Conservation (phyloP, 352 stramenopile species). For the Globisporangium yorkense region DNA sequence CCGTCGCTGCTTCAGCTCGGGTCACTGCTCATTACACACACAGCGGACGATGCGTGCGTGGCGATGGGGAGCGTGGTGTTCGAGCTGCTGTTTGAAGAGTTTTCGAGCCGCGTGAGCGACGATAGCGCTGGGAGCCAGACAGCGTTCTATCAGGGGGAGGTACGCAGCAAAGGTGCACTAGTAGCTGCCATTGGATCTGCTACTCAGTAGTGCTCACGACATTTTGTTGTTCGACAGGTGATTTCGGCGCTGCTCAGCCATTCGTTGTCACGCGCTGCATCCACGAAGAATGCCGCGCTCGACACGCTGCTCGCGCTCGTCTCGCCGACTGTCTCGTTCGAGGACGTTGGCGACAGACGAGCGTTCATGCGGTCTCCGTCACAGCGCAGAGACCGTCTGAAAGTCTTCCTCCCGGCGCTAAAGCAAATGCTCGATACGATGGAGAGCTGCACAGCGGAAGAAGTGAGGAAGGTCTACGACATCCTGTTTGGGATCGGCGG, state of each 20-base stretch:
- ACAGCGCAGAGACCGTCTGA: constrained; percentile 20
- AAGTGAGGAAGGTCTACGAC: constrained; percentile 49
- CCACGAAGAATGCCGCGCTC: constrained; percentile 28
- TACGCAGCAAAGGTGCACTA: constrained; percentile 7
- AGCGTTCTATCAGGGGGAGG: constrained; percentile 47
- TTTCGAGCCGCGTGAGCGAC: constrained; percentile 14
- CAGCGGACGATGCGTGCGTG: constrained; percentile 11
- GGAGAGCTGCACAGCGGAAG: constrained; percentile 26
- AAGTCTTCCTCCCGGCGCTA: constrained; percentile 32
- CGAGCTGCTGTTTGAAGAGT: constrained; percentile 47
- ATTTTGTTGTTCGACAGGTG: constrained; percentile 15
- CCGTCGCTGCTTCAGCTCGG: constrained; percentile 31
- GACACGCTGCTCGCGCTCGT: constrained; percentile 29
- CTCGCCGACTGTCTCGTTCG: constrained; percentile 20
- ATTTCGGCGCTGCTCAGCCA: constrained; percentile 29
- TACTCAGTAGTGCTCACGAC: neutral
- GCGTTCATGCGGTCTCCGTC: constrained; percentile 6
- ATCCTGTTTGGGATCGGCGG: constrained; percentile 45
- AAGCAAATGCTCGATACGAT: constrained; percentile 57
- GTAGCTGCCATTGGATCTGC: no score
- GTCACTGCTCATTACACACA: constrained; percentile 22
- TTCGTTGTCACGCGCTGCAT: constrained; percentile 21
- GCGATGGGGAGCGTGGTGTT: constrained; percentile 32
- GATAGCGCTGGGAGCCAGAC: constrained; percentile 18
- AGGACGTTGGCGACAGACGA: neutral